These are phyloP conservation scores for Hymenoscyphus fructigenus DNA, from an alignment of 2,329 filamentous ascomycete species.

Conservation along the genomic window DNA sequence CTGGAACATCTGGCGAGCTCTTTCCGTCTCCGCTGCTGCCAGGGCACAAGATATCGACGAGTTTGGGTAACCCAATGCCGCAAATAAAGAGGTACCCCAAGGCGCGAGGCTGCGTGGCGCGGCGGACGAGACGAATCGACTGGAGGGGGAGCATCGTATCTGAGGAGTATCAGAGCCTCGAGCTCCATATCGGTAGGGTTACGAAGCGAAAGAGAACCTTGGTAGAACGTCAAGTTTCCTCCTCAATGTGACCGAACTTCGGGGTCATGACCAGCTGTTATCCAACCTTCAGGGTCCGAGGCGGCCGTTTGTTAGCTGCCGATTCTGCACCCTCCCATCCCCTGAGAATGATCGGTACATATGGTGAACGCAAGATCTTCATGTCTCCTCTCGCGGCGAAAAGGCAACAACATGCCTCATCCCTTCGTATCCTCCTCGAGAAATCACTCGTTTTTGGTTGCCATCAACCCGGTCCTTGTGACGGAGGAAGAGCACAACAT, in stretches of 20 bases:
- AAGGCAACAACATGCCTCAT: not conserved
- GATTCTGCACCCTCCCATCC: conserved; percentile 10
- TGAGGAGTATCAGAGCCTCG: no score
- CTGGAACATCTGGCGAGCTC: no score
- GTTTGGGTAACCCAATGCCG: conserved; percentile 7
- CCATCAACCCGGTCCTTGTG: conserved; percentile 12
- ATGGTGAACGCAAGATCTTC: conserved; percentile 7
- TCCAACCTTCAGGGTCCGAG: not conserved
- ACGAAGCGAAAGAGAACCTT: no score
- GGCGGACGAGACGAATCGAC: no score
- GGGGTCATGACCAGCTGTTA: no score
- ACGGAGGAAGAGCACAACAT: conserved; percentile 10
- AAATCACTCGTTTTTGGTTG: conserved; percentile 6
- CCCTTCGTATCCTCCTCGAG: not conserved
- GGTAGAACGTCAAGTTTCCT: no score
- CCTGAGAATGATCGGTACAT: not conserved
- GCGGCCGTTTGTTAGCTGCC: conserved; percentile 1
- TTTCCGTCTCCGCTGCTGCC: conserved; percentile 1
- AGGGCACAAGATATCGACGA: conserved; percentile 12
- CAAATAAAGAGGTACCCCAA: conserved; percentile 1
- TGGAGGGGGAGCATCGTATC: no score
- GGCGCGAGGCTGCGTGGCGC: not conserved
- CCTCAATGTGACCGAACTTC: no score
- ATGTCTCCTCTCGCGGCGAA: conserved; percentile 9
- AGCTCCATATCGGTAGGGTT: no score